A percentile compares a stretch with the other conserved stretches of the same genome.
Conservation (phyloP, 352 stramenopile species). For the Pythium biforme region DNA sequence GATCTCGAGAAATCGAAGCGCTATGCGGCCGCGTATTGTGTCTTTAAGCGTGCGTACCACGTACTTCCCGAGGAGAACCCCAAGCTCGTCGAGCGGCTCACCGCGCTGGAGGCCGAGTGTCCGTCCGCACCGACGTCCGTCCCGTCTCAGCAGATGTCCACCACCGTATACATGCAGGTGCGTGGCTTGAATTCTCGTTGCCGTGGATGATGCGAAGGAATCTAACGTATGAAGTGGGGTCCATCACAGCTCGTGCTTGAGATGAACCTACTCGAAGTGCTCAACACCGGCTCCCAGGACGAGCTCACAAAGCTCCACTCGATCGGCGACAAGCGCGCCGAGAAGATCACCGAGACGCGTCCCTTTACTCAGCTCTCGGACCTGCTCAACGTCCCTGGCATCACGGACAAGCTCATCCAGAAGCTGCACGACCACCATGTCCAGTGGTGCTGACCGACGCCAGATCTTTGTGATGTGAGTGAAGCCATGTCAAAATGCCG, state of each 20-base stretch:
- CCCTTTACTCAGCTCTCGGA: slow-evolving; percentile 49
- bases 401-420: slow-evolving; percentile 44
- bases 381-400: slow-evolving; percentile 39
- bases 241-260: slow-evolving; percentile 38
- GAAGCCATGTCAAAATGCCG: slow-evolving; percentile 15
- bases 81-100: slow-evolving; percentile 46
- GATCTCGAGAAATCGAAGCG: slow-evolving; percentile 45
- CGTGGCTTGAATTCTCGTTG: neutral
- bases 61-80: slow-evolving; percentile 46
- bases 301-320: slow-evolving; percentile 45
- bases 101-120: slow-evolving; percentile 32
- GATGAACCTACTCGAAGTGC: slow-evolving; percentile 43
- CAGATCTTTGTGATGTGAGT: slow-evolving; percentile 7
- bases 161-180: slow-evolving; percentile 29
- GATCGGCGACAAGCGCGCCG: slow-evolving; percentile 54
- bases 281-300: slow-evolving; percentile 42
- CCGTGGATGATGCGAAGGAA: neutral
- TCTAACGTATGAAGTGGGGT: neutral
- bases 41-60: slow-evolving; percentile 55
- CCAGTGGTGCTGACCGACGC: slow-evolving; percentile 31
- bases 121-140: slow-evolving; percentile 19
- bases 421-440: slow-evolving; percentile 43
- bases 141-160: slow-evolving; percentile 43
- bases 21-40: slow-evolving; percentile 35
- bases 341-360: slow-evolving; percentile 39